Base-by-base conservation (phyloP, 139 green algal genomes). In the Mesotaenium endlicherianum region DNA sequence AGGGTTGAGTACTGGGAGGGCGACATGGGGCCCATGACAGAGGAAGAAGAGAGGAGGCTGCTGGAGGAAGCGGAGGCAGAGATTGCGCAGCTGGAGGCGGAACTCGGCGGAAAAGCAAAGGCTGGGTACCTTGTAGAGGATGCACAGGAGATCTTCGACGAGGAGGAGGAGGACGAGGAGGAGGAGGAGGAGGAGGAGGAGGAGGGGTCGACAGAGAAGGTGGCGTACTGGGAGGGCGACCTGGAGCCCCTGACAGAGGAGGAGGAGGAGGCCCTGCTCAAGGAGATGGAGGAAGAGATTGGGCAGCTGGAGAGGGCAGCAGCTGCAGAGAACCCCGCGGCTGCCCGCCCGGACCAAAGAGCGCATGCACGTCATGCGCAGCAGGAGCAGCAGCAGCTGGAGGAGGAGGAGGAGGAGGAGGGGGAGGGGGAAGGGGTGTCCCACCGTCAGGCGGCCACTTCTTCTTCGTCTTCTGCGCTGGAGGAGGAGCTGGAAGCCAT, bases 221-320 rank as follows among this genome's bases (percentile, higher is more conserved):
- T 84, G 39, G 81, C 85, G 36, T 38, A 84, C 0, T 87, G 81
- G 81, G 81, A 87, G 72, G 81, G 81, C 38, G 81, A 87, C 38
- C 47, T 87, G 31, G 34, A 26, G 17, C 41, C 43, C 1, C 76
- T 81, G 57, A 77, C 81, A 0, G 55, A 40, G 30, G 81, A 87
- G 30, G 81, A 87, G 20, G 81, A 87, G 59, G 75, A n/a, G 20
- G 81, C 53, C 72, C 39, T 87, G 72, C 67, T 87, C 30, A 36
- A 20, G 64, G 81, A 87, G 55, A 72, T 72, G n/a, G 81, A 87
- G 72, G 20, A 20, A 8, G 81, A 87, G 53, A 84, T 87, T 39
- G 71, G 47, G 39, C 34, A 82, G 30, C 67, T 84, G 80, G 70
- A 86, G 71, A 67, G 26, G 67, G 77, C 81, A 53, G 36, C 20